Base-by-base conservation (phyloP, 2,329 filamentous ascomycete genomes). In the Didymella exigua region DNA sequence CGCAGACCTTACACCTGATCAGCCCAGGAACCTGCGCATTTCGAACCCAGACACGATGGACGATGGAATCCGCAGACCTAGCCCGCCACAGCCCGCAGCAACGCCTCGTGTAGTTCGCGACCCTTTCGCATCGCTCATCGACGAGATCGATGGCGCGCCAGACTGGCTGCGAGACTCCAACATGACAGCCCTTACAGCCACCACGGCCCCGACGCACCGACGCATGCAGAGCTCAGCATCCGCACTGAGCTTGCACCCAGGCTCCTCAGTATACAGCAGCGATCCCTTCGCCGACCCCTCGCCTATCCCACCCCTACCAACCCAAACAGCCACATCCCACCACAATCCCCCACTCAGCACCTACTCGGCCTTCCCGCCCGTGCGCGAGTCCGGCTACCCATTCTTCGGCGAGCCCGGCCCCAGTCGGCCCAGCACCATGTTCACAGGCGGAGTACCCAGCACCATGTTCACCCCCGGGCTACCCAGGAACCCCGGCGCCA, bases 401-500 rank as follows among this genome's bases (percentile, higher is more conserved):
- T 66, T 66, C 45, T 73, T 71, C 41, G 72, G 71, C 14, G 72
- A 72, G 46, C 71, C 71, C n/a, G 71, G 71, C 26, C 70, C 71
- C 23, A 70, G 65, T 36, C 61, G 68, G 2, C 68, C 67, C n/a
- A 54, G 58, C 8, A 71, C 68, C 10, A 56, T 48, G 16, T 56
- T 56, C 47, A 45, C 41, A 8, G 36, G 41, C 0, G 46, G 46
- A 6, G 24, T 55, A 11, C 52, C 52, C 30, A 42, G 40, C 8
- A 71, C 68, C 10, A 56, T 48, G 16, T 56, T 56, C 47, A 45
- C 41, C 8, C 41, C 46, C 0, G 46, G 46, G 6, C 30, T 55
- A 11, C 52, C 52, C 30, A 42, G 40, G 11, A 50, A 50, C n/a
- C 52, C 52, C 7, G 18, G 45, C 16, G 40, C 40, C 23, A 49